Evolutionary conservation across 2,329 filamentous ascomycete species (phyloP), one percentile per base, ranked within the genome.

Genomic region (Epichloe sylvatica): DNA sequence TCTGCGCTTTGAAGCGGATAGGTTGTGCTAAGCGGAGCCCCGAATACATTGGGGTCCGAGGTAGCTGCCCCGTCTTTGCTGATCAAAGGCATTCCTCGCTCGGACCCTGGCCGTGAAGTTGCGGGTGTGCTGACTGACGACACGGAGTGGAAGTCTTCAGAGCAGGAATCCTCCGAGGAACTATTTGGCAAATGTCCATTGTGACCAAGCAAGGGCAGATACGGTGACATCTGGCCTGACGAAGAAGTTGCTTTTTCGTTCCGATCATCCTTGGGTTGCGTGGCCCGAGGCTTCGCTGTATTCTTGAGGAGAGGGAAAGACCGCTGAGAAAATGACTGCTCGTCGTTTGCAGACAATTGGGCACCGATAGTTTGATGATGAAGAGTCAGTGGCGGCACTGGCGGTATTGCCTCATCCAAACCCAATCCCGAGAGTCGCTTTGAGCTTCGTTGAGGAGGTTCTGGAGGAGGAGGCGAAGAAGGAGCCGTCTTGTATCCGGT

Each of bases 81-180:
- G 38, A 49, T 46, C 3, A 59, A 56, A 0, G 60, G 57, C 17
- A 64, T 51, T 1, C 60, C 62, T 53, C 62, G 65, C 47, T 68
- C 67, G 1, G 68, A 71, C 45, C 69, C 64, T 0, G 69, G 66
- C 12, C 67, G 62, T 1, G 68, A 69, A 0, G 64, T 67, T 48
- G 67, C 61, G 0, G 68, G 69, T 4, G 69, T 71, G 49, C 66
- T 67, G 17, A 62, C 58, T 7, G 56, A 55, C 1, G 66, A 66
- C 0, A 61, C 49, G 5, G 67, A 65, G 17, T 62, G 65, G 12
- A 66, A 59, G 4, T 64, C 66, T 4, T 70, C 69, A 1, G 64
- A 67, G 46, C 62, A 64, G 4, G 67, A 67, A 7, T 65, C 65
- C 1, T 69, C 66, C 1, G 65, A 66, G 2, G 64, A 66, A 49